A percentile compares a stretch with the other conserved stretches of the same genome.
phyloP scores from a whole-genome alignment of 768 basidiomycete genomes.

The Multifurca ochricompacta region DNA sequence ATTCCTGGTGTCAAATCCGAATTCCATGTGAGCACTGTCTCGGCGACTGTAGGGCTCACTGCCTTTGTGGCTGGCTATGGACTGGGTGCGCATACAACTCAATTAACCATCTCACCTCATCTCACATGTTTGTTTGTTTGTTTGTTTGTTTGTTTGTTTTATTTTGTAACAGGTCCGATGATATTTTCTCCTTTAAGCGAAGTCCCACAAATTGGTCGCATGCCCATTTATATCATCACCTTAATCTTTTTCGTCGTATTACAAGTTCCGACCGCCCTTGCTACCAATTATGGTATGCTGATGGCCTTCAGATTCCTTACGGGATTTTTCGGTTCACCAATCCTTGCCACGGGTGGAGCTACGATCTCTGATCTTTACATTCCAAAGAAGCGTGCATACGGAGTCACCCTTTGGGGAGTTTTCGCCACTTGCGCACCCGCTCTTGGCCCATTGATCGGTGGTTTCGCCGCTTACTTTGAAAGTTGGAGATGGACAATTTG shows the following conservation, averaged over 20 bases:
- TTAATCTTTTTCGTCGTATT: conserved; percentile 29
- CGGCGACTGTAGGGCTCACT: conserved; percentile 28
- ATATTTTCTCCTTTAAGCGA: conserved; percentile 29
- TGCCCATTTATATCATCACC: conserved; percentile 29
- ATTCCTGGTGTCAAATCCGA: conserved; percentile 25
- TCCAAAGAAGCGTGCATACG: conserved; percentile 24
- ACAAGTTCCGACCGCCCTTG: conserved; percentile 30
- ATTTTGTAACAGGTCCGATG: conserved; percentile 24
- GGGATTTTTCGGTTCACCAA: conserved; percentile 29
- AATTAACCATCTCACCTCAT: no score
- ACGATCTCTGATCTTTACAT: conserved; percentile 25
- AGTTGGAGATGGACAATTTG: conserved; percentile 32
- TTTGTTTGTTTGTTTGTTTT: neutral
- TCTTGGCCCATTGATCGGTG: conserved; percentile 29
- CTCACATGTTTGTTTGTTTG: neutral
- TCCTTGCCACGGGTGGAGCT: conserved; percentile 31
- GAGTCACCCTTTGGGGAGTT: conserved; percentile 26
- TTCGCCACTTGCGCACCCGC: conserved; percentile 28
- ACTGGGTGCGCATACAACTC: conserved; percentile 17
- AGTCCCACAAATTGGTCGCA: conserved; percentile 29
- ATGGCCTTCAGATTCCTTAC: conserved; percentile 31
- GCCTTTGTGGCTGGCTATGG: conserved; percentile 26
- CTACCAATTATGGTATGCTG: conserved; percentile 27
- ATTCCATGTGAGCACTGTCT: conserved; percentile 27
- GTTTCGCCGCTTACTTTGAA: conserved; percentile 29